Conservation (phyloP, 805 yeast species). For the Priceomyces fermenticarens region DNA sequence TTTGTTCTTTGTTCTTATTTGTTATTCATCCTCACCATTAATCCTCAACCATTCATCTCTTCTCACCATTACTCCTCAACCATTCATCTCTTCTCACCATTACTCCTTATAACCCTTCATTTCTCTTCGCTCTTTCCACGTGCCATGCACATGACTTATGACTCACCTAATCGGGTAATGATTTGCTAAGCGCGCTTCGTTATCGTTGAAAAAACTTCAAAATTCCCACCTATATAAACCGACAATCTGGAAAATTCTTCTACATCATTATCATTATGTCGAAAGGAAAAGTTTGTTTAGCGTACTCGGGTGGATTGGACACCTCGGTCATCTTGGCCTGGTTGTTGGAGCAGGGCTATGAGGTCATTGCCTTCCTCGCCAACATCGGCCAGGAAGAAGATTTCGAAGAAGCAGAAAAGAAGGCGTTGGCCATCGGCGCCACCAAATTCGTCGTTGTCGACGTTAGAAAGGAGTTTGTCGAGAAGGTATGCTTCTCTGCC, state of each 20-base stretch:
- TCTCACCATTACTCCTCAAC: too few relatives aligned
- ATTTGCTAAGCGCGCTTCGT: constrained; percentile 11
- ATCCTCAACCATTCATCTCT: too few relatives aligned
- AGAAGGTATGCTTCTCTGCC: constrained; percentile 91
- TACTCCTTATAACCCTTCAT: too few relatives aligned
- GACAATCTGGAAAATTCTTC: constrained; percentile 5
- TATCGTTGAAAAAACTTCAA: constrained; percentile 13
- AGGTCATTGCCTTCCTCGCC: constrained; percentile 97
- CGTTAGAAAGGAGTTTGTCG: constrained; percentile 92
- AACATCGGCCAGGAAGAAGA: constrained; percentile 99
- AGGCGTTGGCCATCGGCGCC: constrained; percentile 96
- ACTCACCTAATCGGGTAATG: constrained; percentile 24
- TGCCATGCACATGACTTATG: too few relatives aligned
- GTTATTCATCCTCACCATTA: too few relatives aligned
- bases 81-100: too few relatives aligned
- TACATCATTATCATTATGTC: constrained; percentile 52
- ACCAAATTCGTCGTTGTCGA: constrained; percentile 92
- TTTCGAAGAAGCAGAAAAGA: constrained; percentile 93
- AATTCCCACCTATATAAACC: constrained; percentile 11
- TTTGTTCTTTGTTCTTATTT: too few relatives aligned
- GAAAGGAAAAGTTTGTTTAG: constrained; percentile 98
- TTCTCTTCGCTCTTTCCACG: too few relatives aligned
- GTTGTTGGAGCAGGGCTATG: constrained; percentile 97
- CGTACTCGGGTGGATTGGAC: constrained; percentile 98
- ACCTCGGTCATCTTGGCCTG: constrained; percentile 97